Conservation (phyloP, 2,329 filamentous ascomycete species). For the Leptographium radiaticola region DNA sequence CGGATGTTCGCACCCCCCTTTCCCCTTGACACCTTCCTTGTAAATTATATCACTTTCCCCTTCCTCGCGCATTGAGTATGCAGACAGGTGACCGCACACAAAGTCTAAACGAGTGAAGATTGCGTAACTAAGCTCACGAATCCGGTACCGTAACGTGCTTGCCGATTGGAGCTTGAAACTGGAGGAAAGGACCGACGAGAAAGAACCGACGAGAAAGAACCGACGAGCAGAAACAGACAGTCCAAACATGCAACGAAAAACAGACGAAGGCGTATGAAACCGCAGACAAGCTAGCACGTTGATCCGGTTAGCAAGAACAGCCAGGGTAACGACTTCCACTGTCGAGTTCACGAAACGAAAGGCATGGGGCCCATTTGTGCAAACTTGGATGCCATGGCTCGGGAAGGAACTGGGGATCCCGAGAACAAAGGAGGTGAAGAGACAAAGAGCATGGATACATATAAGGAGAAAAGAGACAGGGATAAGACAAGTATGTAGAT, state of each 20-base stretch:
- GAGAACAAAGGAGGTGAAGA: no score
- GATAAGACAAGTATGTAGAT: neutral
- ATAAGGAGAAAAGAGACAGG: no score
- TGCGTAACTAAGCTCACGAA: neutral
- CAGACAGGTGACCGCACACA: neutral
- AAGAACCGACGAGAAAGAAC: neutral
- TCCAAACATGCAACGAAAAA: neutral
- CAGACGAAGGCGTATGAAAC: neutral
- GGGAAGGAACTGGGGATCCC: no score
- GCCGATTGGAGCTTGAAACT: neutral
- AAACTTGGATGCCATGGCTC: no score
- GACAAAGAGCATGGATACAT: no score
- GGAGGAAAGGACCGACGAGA: neutral
- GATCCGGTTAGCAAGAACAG: neutral
- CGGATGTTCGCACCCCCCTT: neutral
- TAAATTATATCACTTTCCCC: neutral
- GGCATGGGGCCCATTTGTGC: no score
- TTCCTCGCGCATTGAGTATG: neutral
- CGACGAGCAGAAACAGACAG: neutral
- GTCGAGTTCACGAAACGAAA: no score
- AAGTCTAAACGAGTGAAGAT: neutral
- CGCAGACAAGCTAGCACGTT: neutral
- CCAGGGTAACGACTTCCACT: no score
- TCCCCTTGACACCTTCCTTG: neutral
- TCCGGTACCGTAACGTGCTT: neutral